Percentiles rank a stretch among this genome's conserved stretches.
phyloP scores from a whole-genome alignment of 2,329 filamentous ascomycete species.

The Nannizzia gypsea region DNA sequence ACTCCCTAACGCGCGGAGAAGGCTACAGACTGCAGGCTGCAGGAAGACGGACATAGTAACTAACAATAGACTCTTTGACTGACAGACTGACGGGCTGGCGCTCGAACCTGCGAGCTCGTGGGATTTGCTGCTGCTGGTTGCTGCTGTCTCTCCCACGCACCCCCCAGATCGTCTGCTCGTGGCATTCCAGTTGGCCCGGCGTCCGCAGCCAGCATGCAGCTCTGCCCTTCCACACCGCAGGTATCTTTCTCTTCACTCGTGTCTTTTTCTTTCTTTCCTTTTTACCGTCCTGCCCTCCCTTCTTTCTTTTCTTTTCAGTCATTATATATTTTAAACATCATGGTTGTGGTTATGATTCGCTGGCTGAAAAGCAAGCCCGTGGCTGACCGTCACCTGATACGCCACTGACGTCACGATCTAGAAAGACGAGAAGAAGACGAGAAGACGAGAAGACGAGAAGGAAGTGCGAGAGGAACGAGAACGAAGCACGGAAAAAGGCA shows the following conservation, averaged over 20 bases:
- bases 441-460: not conserved
- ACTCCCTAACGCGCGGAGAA: too few relatives aligned
- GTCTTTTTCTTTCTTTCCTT: not conserved
- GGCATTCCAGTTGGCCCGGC: not conserved
- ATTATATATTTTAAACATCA: not conserved
- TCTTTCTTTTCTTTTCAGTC: not conserved
- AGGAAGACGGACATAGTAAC: too few relatives aligned
- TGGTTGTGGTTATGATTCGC: too few relatives aligned
- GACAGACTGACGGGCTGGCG: not conserved
- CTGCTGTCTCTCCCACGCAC: not conserved
- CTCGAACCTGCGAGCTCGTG: not conserved
- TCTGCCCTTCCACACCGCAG: not conserved
- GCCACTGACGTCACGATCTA: slow-evolving; percentile 1
- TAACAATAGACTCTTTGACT: too few relatives aligned
- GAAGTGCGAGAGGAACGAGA: not conserved
- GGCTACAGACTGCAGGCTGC: not conserved
- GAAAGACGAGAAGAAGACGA: not conserved
- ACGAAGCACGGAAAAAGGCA: too few relatives aligned
- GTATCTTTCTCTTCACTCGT: not conserved
- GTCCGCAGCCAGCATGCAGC: not conserved
- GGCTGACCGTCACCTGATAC: not conserved
- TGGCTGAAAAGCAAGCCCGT: not conserved
- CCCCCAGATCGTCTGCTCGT: not conserved
- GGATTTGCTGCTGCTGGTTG: too few relatives aligned
- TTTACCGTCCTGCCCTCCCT: not conserved